Conservation (phyloP, 352 stramenopile genomes). For the Phytophthora tentaculata region DNA sequence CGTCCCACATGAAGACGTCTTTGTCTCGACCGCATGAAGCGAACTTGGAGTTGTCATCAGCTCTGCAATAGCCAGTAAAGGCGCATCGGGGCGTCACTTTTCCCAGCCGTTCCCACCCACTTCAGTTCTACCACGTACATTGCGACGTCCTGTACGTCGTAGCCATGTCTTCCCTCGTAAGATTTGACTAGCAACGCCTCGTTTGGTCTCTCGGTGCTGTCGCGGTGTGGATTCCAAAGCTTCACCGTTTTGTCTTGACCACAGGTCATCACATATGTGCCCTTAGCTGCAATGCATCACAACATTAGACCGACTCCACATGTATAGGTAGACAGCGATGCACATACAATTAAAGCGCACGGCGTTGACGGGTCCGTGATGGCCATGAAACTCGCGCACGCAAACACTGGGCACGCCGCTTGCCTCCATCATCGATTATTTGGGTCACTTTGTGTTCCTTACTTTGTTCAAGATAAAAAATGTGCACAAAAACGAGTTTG, state of each 20-base stretch:
- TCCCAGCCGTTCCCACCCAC: neutral
- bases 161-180: slow-evolving; percentile 86
- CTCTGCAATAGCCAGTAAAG: slow-evolving; percentile 38
- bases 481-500: neutral
- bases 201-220: slow-evolving; percentile 56
- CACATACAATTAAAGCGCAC: slow-evolving; percentile 82
- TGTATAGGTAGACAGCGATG: neutral
- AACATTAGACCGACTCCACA: neutral
- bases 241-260: slow-evolving; percentile 88
- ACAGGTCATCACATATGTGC: slow-evolving; percentile 90
- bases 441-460: neutral
- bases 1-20: slow-evolving; percentile 90
- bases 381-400: slow-evolving; percentile 64
- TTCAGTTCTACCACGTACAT: slow-evolving; percentile 55
- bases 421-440: slow-evolving; percentile 14
- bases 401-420: slow-evolving; percentile 41
- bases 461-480: slow-evolving; percentile 28
- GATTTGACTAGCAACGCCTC: slow-evolving; percentile 86
- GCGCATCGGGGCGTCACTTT: slow-evolving; percentile 3
- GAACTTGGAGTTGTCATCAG: slow-evolving; percentile 88
- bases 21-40: slow-evolving; percentile 89
- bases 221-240: slow-evolving; percentile 89
- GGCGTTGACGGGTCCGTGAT: slow-evolving; percentile 76
- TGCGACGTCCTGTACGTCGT: slow-evolving; percentile 90
- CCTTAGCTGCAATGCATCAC: slow-evolving; percentile 60